These are phyloP conservation scores for Fraxinus sp. DNA, from an alignment of 305 asterid genomes.

Conservation along the genomic window DNA sequence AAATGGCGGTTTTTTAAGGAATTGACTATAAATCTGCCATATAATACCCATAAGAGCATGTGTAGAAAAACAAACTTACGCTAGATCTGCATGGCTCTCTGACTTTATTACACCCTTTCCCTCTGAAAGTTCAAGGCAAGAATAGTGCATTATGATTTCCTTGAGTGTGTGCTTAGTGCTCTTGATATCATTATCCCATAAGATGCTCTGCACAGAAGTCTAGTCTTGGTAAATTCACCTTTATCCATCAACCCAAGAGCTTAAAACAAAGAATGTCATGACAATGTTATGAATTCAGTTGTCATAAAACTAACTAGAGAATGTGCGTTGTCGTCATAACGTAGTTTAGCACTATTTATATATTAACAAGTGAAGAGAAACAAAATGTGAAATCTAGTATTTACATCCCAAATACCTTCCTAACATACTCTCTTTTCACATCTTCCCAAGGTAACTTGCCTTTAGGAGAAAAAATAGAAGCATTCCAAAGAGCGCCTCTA, in stretches of 20 bases:
- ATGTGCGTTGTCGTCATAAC: not conserved
- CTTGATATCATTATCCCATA: constrained; percentile 87
- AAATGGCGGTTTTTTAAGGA: not conserved
- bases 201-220: constrained; percentile 58
- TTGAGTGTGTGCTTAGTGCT: constrained; percentile 80
- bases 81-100: constrained; percentile 65
- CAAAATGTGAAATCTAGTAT: constrained; percentile 6
- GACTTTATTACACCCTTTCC: constrained; percentile 72
- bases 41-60: not conserved
- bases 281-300: not conserved
- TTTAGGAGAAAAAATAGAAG: constrained; percentile 72
- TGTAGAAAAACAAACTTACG: constrained; percentile 50
- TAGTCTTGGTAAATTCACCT: constrained; percentile 21
- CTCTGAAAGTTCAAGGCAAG: constrained; percentile 72
- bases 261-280: not conserved
- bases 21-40: not conserved
- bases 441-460: constrained; percentile 73
- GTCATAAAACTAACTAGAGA: not conserved
- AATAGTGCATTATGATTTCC: constrained; percentile 76
- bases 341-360: not conserved
- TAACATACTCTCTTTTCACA: constrained; percentile 67
- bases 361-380: not conserved
- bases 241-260: constrained; percentile 12
- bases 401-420: constrained; percentile 54
- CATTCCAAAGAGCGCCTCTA: constrained; percentile 97